Evolutionary conservation across 2,329 filamentous ascomycete species (phyloP).

Genomic region (Scorias spongiosa): DNA sequence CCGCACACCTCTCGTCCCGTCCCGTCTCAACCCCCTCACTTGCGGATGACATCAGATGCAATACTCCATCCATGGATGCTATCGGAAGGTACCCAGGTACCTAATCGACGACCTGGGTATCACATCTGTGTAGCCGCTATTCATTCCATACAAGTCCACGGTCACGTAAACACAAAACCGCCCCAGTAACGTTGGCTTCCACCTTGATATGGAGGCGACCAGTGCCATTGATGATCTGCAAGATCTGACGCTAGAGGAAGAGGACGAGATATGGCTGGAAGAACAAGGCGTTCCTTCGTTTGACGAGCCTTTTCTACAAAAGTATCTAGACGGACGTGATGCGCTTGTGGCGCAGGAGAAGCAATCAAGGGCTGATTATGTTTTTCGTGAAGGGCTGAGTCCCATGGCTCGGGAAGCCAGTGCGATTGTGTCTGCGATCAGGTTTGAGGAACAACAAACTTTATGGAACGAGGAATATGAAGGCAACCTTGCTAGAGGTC

Average conservation of each 20-base stretch:
- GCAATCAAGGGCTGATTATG: conserved; percentile 59
- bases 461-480: conserved; percentile 65
- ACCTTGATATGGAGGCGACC: neutral
- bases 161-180: no score
- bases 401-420: conserved; percentile 66
- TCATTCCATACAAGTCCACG: no score
- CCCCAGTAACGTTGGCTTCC: no score
- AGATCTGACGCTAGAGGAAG: neutral
- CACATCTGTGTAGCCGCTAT: no score
- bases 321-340: conserved; percentile 63
- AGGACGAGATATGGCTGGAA: conserved; percentile 24
- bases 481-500: conserved; percentile 48
- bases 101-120: no score
- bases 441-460: conserved; percentile 57
- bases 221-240: neutral
- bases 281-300: conserved; percentile 26
- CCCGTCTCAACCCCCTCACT: no score
- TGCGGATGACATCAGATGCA: no score
- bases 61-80: no score
- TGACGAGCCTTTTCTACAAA: conserved; percentile 62
- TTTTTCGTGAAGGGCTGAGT: conserved; percentile 60
- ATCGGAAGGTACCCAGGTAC: no score
- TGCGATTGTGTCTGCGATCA: conserved; percentile 64
- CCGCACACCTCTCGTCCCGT: no score
- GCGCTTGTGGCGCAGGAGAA: conserved; percentile 69